Evolutionary conservation across 441 rosid genomes (phyloP).

Genomic region (Gossypium lobatum): DNA sequence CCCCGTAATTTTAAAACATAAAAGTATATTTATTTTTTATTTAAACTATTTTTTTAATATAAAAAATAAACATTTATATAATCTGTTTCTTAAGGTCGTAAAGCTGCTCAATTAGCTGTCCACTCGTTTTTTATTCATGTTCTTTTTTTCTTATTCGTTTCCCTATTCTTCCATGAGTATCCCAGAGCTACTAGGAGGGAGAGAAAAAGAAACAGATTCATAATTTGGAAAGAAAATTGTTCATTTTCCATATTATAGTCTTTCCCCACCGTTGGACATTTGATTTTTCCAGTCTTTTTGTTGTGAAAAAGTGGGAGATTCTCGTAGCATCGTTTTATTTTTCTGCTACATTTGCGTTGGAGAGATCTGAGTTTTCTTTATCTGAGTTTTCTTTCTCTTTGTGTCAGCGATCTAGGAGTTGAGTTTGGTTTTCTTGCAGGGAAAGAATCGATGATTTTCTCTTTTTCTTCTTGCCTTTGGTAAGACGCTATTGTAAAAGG

Average conservation of each 20-base stretch:
- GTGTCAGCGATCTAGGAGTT: conserved; percentile 11
- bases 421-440: conserved; percentile 23
- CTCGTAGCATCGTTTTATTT: not conserved
- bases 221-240: not conserved
- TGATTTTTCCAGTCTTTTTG: conserved; percentile 21
- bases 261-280: conserved; percentile 12
- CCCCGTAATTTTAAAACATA: not conserved
- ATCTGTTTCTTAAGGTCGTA: conserved; percentile 25
- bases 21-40: conserved; percentile 1
- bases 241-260: conserved; percentile 22
- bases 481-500: conserved; percentile 23
- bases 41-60: not conserved
- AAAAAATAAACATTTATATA: not conserved
- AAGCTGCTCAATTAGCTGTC: conserved; percentile 60
- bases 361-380: conserved; percentile 13
- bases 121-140: conserved; percentile 41
- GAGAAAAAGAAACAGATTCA: conserved; percentile 26
- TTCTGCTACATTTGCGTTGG: conserved; percentile 11
- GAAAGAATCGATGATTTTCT: conserved; percentile 20
- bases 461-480: conserved; percentile 6
- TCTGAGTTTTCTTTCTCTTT: not conserved
- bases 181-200: conserved; percentile 36
- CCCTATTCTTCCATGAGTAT: conserved; percentile 33
- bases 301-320: conserved; percentile 7
- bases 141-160: not conserved